Evolutionary conservation across 495 filamentous ascomycete species (phyloP).

Genomic region (Tuber brumale): DNA sequence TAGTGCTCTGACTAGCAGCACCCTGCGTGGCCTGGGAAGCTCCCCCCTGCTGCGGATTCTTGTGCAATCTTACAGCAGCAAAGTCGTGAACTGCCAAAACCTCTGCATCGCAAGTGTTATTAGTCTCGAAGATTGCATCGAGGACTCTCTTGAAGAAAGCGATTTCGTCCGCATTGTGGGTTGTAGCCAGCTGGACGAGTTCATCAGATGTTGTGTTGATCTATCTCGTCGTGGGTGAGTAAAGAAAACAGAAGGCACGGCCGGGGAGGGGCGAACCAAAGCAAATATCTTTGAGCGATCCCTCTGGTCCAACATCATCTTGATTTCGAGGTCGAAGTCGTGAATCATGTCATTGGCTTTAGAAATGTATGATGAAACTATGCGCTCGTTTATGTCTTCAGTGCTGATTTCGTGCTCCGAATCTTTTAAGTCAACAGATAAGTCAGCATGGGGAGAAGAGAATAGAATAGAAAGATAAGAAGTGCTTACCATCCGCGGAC

Average conservation of each 20-base stretch:
- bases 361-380: constrained; percentile 62
- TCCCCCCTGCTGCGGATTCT: constrained; percentile 45
- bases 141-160: constrained; percentile 80
- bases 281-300: constrained; percentile 45
- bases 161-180: constrained; percentile 74
- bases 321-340: constrained; percentile 79
- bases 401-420: constrained; percentile 21
- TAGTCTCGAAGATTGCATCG: constrained; percentile 83
- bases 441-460: background rate
- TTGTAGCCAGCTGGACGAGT: constrained; percentile 79
- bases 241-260: background rate
- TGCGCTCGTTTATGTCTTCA: constrained; percentile 59
- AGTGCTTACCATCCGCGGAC: constrained; percentile 47
- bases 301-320: constrained; percentile 60
- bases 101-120: constrained; percentile 70
- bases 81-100: constrained; percentile 70
- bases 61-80: constrained; percentile 62
- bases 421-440: constrained; percentile 8
- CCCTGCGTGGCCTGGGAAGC: constrained; percentile 43
- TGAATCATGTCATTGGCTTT: constrained; percentile 65
- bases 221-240: constrained; percentile 8
- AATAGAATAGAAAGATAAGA: background rate
- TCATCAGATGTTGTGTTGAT: constrained; percentile 85
- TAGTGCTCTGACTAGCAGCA: constrained; percentile 44
- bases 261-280: constrained; percentile 17